Conservation (phyloP, 2,329 filamentous ascomycete species). For the Elsinoe batatas region DNA sequence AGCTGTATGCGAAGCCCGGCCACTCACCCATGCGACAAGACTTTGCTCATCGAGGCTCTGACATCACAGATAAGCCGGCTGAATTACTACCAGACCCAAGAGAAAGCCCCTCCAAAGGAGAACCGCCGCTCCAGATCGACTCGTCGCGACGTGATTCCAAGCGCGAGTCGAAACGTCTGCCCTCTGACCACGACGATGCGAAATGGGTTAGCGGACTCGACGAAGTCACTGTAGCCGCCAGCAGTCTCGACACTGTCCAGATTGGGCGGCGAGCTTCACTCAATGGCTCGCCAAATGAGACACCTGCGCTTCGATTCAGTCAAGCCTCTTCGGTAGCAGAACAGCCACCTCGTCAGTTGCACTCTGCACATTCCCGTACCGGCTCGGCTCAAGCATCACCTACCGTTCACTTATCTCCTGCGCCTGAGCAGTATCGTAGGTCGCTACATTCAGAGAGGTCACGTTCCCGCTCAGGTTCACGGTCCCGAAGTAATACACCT, state of each 20-base stretch:
- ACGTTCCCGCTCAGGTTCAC: background rate
- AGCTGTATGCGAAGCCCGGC: constrained; percentile 3
- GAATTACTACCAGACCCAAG: background rate
- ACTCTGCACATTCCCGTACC: background rate
- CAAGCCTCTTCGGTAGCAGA: background rate
- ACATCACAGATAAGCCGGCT: background rate
- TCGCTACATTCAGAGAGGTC: constrained; percentile 2
- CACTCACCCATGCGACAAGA: constrained; percentile 4
- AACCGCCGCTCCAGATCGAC: background rate
- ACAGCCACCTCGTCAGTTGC: background rate
- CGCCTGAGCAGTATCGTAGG: background rate
- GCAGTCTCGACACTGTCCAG: background rate
- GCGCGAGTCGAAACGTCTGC: background rate
- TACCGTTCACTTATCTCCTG: background rate
- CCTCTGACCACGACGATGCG: constrained; percentile 7
- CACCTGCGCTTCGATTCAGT: constrained; percentile 1
- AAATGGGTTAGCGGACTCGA: constrained; percentile 10
- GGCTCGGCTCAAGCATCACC: background rate
- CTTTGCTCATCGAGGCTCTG: background rate
- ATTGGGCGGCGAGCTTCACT: background rate
- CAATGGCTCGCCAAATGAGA: background rate
- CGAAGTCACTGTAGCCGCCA: background rate
- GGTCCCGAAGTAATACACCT: constrained; percentile 1
- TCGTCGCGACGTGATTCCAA: background rate
- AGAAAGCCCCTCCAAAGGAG: background rate